These are phyloP conservation scores for Cryptosporidium ryanae DNA, from an alignment of 169 alveolate species.

Conservation along the genomic window DNA sequence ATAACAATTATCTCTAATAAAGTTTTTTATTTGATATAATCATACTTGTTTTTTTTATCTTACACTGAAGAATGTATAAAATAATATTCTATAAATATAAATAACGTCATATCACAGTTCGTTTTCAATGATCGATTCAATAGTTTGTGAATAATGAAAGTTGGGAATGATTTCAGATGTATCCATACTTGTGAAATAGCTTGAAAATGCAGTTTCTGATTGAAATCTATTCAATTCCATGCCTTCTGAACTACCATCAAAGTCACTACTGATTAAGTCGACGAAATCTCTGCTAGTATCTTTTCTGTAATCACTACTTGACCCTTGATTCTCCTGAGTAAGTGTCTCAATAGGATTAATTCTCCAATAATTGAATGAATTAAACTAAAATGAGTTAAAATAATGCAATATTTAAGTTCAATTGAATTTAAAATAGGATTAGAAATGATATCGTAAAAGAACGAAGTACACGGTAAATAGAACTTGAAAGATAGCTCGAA, in stretches of 20 bases:
- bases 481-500: constrained; percentile 19
- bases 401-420: background rate
- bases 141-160: constrained; percentile 52
- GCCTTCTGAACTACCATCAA: constrained; percentile 20
- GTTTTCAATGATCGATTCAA: constrained; percentile 53
- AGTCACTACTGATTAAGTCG: constrained; percentile 10
- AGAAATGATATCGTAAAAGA: background rate
- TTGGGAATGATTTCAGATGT: constrained; percentile 51
- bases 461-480: background rate
- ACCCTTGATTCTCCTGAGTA: background rate
- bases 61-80: background rate
- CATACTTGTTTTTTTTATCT: background rate
- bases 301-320: no score
- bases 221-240: constrained; percentile 16
- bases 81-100: background rate
- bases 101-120: constrained; percentile 25
- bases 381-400: constrained; percentile 39
- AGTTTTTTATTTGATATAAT: background rate
- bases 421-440: background rate
- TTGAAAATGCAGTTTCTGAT: constrained; percentile 49
- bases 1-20: constrained; percentile 1
- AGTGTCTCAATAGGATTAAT: constrained; percentile 37
- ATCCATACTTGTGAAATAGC: constrained; percentile 55
- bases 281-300: background rate
- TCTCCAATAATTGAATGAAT: constrained; percentile 71